Percentiles rank a stretch among this genome's conserved stretches.
phyloP scores from a whole-genome alignment of 2,329 filamentous ascomycete genomes.

The Penicillium rolfsii region DNA sequence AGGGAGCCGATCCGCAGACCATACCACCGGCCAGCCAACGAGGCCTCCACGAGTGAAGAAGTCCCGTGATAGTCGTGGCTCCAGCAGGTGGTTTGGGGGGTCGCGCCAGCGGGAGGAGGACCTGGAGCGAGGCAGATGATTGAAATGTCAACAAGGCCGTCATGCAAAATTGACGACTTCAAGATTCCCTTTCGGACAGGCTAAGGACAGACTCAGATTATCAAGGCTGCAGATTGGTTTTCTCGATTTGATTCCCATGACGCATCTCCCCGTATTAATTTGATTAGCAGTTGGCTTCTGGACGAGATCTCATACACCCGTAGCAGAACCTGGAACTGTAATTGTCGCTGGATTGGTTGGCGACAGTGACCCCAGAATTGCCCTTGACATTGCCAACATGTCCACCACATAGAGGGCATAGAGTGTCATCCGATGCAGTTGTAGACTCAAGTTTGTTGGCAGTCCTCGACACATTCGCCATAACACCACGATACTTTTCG shows the following conservation, averaged over 20 bases:
- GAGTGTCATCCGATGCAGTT: constrained; percentile 35
- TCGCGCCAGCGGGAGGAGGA: constrained; percentile 33
- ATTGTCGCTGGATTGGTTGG: constrained; percentile 55
- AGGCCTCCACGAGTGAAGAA: constrained; percentile 32
- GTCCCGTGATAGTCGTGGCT: constrained; percentile 29
- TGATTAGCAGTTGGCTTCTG: constrained; percentile 30
- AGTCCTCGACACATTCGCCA: constrained; percentile 93
- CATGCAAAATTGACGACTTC: constrained; percentile 7
- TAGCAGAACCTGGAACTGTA: constrained; percentile 49
- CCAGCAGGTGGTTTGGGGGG: constrained; percentile 37
- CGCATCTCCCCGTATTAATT: constrained; percentile 9
- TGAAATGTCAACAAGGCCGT: constrained; percentile 11
- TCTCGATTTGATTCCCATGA: constrained; percentile 4
- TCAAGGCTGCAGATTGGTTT: constrained; percentile 4
- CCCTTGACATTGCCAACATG: constrained; percentile 66
- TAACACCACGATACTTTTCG: constrained; percentile 82
- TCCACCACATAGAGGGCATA: constrained; percentile 71
- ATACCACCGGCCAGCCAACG: constrained; percentile 17
- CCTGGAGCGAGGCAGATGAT: constrained; percentile 32
- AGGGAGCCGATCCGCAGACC: constrained; percentile 17
- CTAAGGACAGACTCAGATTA: constrained; percentile 2
- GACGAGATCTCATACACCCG: constrained; percentile 49
- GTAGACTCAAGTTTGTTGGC: constrained; percentile 72
- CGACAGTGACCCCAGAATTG: constrained; percentile 57
- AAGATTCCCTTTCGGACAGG: constrained; percentile 17